Evolutionary conservation across 441 rosid genomes (phyloP).

Genomic region (Syzygium malaccense): DNA sequence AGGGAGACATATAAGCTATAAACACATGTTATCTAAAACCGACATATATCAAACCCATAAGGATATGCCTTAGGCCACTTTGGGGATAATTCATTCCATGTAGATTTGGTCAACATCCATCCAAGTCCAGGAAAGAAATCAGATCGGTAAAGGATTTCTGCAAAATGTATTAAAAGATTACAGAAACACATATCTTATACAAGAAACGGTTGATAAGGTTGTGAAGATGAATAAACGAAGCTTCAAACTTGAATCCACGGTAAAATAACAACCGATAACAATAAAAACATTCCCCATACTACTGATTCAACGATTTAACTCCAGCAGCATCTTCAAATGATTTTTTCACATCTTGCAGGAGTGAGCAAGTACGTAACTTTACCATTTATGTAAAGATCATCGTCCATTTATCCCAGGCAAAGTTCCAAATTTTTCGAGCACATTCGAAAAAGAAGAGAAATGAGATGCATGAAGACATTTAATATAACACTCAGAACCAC

Average conservation of each 20-base stretch:
- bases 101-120: slow-evolving; percentile 83
- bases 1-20: background rate
- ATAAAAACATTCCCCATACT: background rate
- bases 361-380: background rate
- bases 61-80: slow-evolving; percentile 99
- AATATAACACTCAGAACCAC: background rate
- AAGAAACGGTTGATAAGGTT: background rate
- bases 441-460: background rate
- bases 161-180: slow-evolving; percentile 15
- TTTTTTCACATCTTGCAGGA: background rate
- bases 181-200: background rate
- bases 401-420: background rate
- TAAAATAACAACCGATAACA: background rate
- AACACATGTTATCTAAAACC: slow-evolving; percentile 6
- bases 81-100: slow-evolving; percentile 96
- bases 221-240: background rate
- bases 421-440: background rate
- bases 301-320: background rate
- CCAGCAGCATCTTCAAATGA: background rate
- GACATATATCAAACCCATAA: slow-evolving; percentile 14
- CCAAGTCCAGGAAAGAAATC: slow-evolving; percentile 99
- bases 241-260: background rate
- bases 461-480: background rate
- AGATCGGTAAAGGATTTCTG: slow-evolving; percentile 85
- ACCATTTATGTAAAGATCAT: background rate